Evolutionary conservation across 805 yeast species (phyloP).

Genomic region (Saccharomycopsis javanensis): DNA sequence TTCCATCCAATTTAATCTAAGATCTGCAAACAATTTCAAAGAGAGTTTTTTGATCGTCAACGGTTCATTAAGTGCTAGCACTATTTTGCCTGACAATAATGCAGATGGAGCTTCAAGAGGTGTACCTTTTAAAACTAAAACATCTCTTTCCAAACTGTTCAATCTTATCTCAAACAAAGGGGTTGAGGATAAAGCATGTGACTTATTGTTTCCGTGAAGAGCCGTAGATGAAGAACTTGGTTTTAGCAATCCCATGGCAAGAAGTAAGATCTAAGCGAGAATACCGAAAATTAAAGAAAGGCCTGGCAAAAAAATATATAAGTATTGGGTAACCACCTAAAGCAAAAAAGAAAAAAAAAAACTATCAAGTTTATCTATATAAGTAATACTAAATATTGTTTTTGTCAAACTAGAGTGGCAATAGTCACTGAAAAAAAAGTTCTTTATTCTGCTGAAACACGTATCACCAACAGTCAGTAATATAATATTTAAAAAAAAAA

Average conservation of each 20-base stretch:
- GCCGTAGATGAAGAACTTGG: not conserved
- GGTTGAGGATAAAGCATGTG: not conserved
- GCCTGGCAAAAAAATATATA: no score
- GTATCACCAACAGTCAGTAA: no score
- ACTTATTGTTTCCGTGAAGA: not conserved
- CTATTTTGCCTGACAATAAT: conserved; percentile 67
- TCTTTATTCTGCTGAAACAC: no score
- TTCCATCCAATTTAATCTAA: conserved; percentile 60
- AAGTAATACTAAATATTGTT: no score
- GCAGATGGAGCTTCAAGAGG: conserved; percentile 71
- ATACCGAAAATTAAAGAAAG: no score
- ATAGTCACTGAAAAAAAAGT: no score
- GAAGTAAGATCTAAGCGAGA: not conserved
- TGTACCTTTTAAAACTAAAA: conserved; percentile 70
- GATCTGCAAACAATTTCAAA: conserved; percentile 55
- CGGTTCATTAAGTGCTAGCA: conserved; percentile 67
- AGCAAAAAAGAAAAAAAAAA: no score
- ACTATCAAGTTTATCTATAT: no score
- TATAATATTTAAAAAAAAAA: no score
- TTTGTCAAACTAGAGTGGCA: no score
- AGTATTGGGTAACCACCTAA: no score
- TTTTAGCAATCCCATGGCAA: not conserved
- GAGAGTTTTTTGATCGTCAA: conserved; percentile 54
- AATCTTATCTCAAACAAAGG: conserved; percentile 46
- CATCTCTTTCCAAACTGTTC: conserved; percentile 63